Evolutionary conservation across 2,329 filamentous ascomycete genomes (phyloP).

Genomic region (Aspergillus niger): DNA sequence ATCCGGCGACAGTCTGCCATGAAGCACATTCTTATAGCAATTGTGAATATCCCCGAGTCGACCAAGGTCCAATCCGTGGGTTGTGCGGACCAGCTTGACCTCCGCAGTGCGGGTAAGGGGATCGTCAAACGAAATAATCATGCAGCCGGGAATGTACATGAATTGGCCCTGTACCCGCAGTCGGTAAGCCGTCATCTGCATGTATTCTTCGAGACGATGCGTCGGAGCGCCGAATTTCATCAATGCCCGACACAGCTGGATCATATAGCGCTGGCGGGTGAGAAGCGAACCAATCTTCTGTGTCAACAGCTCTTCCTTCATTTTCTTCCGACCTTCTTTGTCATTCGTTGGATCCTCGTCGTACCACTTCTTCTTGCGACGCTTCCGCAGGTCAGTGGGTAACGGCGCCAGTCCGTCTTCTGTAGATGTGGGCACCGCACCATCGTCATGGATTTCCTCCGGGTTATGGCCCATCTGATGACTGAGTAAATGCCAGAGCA

Average conservation of each 20-base stretch:
- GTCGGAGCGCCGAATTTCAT: constrained; percentile 91
- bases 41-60: constrained; percentile 45
- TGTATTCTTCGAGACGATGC: constrained; percentile 86
- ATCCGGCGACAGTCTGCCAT: constrained; percentile 45
- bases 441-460: neutral
- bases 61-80: constrained; percentile 44
- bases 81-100: constrained; percentile 43
- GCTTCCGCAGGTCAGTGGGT: constrained; percentile 6
- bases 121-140: constrained; percentile 69
- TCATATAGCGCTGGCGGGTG: constrained; percentile 76
- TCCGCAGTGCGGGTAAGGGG: constrained; percentile 46
- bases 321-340: constrained; percentile 24
- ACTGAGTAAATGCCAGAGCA: constrained; percentile 5
- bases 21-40: constrained; percentile 49
- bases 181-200: constrained; percentile 81
- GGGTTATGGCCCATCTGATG: constrained; percentile 8
- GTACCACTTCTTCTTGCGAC: constrained; percentile 16
- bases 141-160: constrained; percentile 63
- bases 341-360: constrained; percentile 44
- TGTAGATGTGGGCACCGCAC: neutral
- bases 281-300: constrained; percentile 69
- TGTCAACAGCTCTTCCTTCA: constrained; percentile 29
- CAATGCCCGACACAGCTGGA: constrained; percentile 79
- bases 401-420: constrained; percentile 7
- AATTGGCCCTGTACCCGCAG: constrained; percentile 87